Percentiles rank a stretch among this genome's conserved stretches.
These are phyloP conservation scores for Cryphonectria nitschkei DNA, from an alignment of 2,329 filamentous ascomycete species.

Conservation along the genomic window DNA sequence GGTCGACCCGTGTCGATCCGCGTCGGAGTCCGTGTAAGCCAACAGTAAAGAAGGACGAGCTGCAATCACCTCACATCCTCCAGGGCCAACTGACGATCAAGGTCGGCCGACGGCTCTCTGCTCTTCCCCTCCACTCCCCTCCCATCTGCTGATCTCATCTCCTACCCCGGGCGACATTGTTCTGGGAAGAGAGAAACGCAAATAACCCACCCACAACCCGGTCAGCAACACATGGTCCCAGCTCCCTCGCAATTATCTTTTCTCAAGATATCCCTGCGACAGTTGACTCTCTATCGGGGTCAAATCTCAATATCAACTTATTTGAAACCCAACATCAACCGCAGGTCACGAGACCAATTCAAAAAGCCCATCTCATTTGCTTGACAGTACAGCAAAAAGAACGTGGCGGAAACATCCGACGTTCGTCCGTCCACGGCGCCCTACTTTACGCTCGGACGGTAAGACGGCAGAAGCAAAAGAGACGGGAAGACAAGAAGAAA, in stretches of 20 bases:
- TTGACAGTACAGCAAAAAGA: not conserved
- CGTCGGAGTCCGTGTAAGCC: constrained; percentile 11
- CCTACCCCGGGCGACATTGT: not conserved
- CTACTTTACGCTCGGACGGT: not conserved
- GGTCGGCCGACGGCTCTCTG: not conserved
- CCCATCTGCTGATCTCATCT: constrained; percentile 11
- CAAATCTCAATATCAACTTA: constrained; percentile 6
- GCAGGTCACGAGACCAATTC: not conserved
- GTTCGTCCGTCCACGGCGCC: not conserved
- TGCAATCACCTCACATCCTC: not conserved
- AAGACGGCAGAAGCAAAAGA: not conserved
- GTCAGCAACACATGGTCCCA: not conserved
- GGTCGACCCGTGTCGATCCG: constrained; percentile 5
- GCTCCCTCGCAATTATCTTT: not conserved
- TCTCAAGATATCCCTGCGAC: not conserved
- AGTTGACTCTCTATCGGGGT: not conserved
- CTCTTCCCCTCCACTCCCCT: not conserved
- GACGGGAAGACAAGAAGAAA: not conserved
- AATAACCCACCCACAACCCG: not conserved
- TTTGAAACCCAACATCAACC: constrained; percentile 6
- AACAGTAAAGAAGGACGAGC: not conserved
- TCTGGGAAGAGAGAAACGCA: not conserved
- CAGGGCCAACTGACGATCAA: not conserved
- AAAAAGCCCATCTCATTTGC: not conserved
- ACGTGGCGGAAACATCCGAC: not conserved